Base-by-base conservation (phyloP, 225 moss, liverwort and hornwort species). In the Bryoerythrophyllum caledonicum region DNA sequence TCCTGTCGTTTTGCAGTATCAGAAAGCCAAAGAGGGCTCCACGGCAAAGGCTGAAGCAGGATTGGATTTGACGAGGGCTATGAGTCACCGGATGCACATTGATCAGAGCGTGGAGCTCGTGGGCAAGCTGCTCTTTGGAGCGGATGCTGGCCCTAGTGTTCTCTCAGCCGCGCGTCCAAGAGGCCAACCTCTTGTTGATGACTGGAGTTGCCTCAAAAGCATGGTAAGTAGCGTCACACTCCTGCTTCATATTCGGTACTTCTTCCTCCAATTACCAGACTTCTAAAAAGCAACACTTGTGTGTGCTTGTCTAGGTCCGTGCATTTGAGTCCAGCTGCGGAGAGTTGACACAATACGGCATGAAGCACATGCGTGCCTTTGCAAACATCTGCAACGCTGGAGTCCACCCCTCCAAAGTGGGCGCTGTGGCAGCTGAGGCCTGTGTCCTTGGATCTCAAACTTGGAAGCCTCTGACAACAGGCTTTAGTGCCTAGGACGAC, bases 331-430 rank as follows among this genome's bases (percentile, higher is more conserved):
- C 86, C 14, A 85, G 86, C 70, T 93, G 93, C 35, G 93, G 91
- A 46, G 74, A 78, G 41, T 67, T 93, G 74, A 88, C 91, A 5
- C 89, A 93, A 68, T 93, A 93, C 8, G 93, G 93, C n/a, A 87
- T 93, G 91, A 93, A 91, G 81, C 86, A 93, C 67, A 93, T 82
- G 78, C 85, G 93, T 11, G 89, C 91, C 6, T 91, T 93, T 20
- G 87, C 93, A 51, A 93, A 93, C 63, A 84, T 93, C 7, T 93
- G 93, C 80, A 91, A 93, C 44, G 82, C 80, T 10, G 91, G 86
- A 25, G 58, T 85, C 10, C 78, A 76, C 19, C 38, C 81, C 12
- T 70, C 52, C 0, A 83, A 76, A 83, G 72, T 91, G 64, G 57
- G 62, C 67, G 23, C 59, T 19, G 87, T 72, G 28, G 77, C 91